Evolutionary conservation across 345 rosid species (phyloP).

Genomic region (Populus ilicifolia): DNA sequence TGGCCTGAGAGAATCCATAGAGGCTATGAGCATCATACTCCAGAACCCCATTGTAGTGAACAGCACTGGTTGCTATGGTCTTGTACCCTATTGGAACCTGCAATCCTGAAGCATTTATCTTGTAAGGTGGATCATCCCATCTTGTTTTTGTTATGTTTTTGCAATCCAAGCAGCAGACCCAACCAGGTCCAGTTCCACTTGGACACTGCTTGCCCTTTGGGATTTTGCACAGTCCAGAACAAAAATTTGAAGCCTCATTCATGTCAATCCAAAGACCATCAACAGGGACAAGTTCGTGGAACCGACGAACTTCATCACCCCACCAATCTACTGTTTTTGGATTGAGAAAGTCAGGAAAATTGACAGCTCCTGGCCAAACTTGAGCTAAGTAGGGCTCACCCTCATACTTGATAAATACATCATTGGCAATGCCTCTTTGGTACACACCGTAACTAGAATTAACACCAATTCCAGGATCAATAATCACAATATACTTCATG

Average conservation of each 20-base stretch:
- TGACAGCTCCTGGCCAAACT: constrained; percentile 96
- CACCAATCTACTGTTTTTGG: constrained; percentile 90
- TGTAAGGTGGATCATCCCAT: constrained; percentile 98
- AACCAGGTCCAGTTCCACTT: constrained; percentile 80
- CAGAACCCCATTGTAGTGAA: constrained; percentile 79
- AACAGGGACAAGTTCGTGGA: constrained; percentile 84
- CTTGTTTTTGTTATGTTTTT: constrained; percentile 77
- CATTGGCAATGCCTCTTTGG: constrained; percentile 72
- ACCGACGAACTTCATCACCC: constrained; percentile 83
- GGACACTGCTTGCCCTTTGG: constrained; percentile 71
- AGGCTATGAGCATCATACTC: constrained; percentile 93
- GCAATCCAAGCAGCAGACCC: constrained; percentile 96
- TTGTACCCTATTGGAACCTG: constrained; percentile 75
- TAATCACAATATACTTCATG: constrained; percentile 86
- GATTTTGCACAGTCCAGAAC: constrained; percentile 68
- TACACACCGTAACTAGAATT: constrained; percentile 73
- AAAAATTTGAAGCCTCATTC: constrained; percentile 95
- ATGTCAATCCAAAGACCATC: constrained; percentile 97
- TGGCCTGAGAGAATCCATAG: constrained; percentile 81
- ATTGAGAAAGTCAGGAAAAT: constrained; percentile 96
- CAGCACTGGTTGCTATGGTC: constrained; percentile 94
- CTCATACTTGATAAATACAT: constrained; percentile 83
- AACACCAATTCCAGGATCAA: constrained; percentile 75
- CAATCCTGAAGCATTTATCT: constrained; percentile 81
- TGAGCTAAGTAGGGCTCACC: constrained; percentile 88